Base-by-base conservation (phyloP, 2,329 filamentous ascomycete genomes). In the Chalaropsis thielavioides region DNA sequence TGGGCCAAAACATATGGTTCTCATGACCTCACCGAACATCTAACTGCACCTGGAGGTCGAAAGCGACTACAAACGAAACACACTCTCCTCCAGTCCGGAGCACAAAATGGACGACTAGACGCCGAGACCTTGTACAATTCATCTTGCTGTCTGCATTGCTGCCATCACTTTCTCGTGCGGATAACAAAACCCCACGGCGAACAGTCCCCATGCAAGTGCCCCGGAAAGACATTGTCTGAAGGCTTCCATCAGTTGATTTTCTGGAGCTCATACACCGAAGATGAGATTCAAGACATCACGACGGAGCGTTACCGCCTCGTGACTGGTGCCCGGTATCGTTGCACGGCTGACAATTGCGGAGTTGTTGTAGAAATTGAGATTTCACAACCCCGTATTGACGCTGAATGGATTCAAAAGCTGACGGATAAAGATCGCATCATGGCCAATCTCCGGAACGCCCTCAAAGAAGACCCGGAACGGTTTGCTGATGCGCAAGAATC, bases 311-410 rank as follows among this genome's bases (percentile, higher is more conserved):
- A 67, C 43, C 68, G 62, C 10, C 31, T 68, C 6, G 60, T 67
- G 8, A 63, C 64, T 3, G 67, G 68, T 17, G 68, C 64, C n/a
- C 64, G 62, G 17, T 69, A 65, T 56, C 40, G 61, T 10, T 69
- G 68, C 44, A 66, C 59, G 13, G 41, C 64, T 1, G 64, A 67
- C 44, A 56, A 62, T 6, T 69, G 68, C 22, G 65, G 64, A 5
- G 27, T 67, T 15, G 44, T 63, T 24, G 66, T 69, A 7, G 64
- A 67, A 35, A 60, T 84, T 19, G 78, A 82, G 64, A 74, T 84
- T 6, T 79, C 77, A 6, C 70, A 75, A 62, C 80, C 80, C 11
- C 79, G 79, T 1, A 74, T 85, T 68, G 70, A 72, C 11, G 69
- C 70, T 2, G 71, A 72, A 64, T 79, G 77, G 74, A 72, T 81